Conservation (phyloP, 106 monocot genomes). For the Xerophyta viscosa region DNA sequence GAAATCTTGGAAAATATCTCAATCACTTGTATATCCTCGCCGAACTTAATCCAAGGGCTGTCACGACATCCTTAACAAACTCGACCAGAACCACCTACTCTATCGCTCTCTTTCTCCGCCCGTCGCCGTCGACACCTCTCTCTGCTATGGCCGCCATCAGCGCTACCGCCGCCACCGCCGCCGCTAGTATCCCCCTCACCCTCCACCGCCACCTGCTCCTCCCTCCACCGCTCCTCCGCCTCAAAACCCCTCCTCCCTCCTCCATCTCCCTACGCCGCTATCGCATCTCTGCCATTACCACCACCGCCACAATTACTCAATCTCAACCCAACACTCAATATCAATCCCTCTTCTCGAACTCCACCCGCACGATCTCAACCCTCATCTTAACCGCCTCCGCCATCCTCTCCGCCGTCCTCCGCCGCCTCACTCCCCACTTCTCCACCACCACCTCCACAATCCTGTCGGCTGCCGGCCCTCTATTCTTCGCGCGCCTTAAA, state of each 20-base stretch:
- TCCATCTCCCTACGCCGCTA: not conserved
- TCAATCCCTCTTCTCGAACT: conserved; percentile 16
- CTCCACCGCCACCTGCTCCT: not conserved
- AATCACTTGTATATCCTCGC: no score
- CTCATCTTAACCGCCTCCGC: conserved; percentile 21
- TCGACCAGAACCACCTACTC: no score
- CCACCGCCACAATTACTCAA: conserved; percentile 3
- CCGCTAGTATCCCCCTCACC: not conserved
- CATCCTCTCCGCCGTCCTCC: conserved; percentile 1
- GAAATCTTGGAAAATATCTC: no score
- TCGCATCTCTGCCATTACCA: not conserved
- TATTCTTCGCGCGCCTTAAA: conserved; percentile 49
- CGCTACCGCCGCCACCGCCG: no score
- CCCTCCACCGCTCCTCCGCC: not conserved
- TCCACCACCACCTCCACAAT: not conserved
- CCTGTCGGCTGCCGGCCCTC: conserved; percentile 14
- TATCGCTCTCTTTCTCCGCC: not conserved
- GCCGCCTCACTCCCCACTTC: not conserved
- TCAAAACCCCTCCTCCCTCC: not conserved
- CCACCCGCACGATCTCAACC: conserved; percentile 12
- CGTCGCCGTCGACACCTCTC: no score
- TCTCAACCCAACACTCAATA: conserved; percentile 7
- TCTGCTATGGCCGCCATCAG: no score
- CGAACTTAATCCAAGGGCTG: no score
- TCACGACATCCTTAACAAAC: no score